A percentile compares a stretch with the other conserved stretches of the same genome.
These are phyloP conservation scores for Ophiostoma sp. DNA, from an alignment of 2,329 filamentous ascomycete species.

Conservation along the genomic window DNA sequence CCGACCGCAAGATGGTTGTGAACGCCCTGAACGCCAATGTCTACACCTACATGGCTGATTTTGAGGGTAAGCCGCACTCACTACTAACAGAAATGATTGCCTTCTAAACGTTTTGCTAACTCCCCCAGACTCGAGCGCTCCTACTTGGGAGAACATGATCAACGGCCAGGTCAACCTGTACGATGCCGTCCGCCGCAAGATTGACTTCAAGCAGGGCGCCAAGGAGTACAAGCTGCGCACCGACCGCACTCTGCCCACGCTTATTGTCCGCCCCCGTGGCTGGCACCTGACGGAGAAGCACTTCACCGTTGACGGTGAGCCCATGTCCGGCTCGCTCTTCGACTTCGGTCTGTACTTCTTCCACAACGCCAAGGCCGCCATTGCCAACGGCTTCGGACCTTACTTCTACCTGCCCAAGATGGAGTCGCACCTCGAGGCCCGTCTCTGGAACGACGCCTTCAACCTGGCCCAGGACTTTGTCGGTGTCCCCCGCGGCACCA, in stretches of 20 bases:
- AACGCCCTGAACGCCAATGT: constrained; percentile 95
- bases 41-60: constrained; percentile 99
- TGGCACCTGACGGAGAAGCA: constrained; percentile 99
- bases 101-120: no score
- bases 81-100: neutral
- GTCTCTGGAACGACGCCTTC: constrained; percentile 98
- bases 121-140: constrained; percentile 78
- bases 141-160: constrained; percentile 99
- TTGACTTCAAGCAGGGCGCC: constrained; percentile 92
- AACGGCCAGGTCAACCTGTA: constrained; percentile 97
- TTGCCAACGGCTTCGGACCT: constrained; percentile 80
- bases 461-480: constrained; percentile 93
- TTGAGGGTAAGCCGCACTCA: constrained; percentile 69
- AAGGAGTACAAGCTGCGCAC: constrained; percentile 98
- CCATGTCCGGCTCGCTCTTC: constrained; percentile 88
- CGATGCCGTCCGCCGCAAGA: constrained; percentile 87
- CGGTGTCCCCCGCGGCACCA: constrained; percentile 84
- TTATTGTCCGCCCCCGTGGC: constrained; percentile 91
- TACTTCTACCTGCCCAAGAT: constrained; percentile 99
- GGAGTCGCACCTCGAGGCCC: constrained; percentile 95
- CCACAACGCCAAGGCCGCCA: constrained; percentile 90
- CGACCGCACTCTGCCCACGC: constrained; percentile 78
- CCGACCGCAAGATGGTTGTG: constrained; percentile 98
- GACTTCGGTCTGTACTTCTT: constrained; percentile 99
- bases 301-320: constrained; percentile 90